phyloP scores from a whole-genome alignment of 108 stramenopile species.

The Aurantiochytrium sp. region DNA sequence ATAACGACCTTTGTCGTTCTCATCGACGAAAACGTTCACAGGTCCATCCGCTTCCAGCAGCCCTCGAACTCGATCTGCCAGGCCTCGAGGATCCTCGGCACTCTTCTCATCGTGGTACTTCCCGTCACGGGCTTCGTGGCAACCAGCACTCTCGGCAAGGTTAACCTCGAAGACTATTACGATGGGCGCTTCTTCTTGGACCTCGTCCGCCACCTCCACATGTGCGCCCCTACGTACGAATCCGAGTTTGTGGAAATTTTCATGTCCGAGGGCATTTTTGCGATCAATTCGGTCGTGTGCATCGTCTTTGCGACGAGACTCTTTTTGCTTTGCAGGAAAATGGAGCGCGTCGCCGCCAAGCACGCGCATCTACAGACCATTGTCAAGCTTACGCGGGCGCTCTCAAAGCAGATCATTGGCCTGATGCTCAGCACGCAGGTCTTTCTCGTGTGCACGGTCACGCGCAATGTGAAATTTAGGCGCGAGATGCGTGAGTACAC shows the following conservation, averaged over 20 bases:
- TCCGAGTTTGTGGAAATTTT: not conserved
- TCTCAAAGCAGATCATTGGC: not conserved
- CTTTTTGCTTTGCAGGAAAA: not conserved
- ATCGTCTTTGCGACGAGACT: not conserved
- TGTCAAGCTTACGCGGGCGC: not conserved
- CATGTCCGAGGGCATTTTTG: not conserved
- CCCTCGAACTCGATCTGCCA: not conserved
- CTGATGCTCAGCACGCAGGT: not conserved
- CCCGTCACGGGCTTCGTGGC: not conserved
- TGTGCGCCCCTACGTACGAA: not conserved
- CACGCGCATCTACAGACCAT: not conserved
- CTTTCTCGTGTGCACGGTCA: not conserved
- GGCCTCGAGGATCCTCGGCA: not conserved
- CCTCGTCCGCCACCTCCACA: not conserved
- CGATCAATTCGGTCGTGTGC: not conserved
- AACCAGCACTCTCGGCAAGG: not conserved
- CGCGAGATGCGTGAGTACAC: not conserved
- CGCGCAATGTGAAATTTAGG: not conserved
- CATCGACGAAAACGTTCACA: not conserved
- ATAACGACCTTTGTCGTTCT: not conserved
- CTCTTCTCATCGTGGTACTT: not conserved
- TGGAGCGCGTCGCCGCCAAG: not conserved
- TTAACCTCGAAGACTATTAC: not conserved
- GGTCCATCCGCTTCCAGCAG: not conserved
- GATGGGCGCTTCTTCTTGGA: not conserved